A percentile compares a stretch with the other conserved stretches of the same genome.
These are phyloP conservation scores for Mycena olivaceomarginata DNA, from an alignment of 768 basidiomycete genomes.

Conservation along the genomic window DNA sequence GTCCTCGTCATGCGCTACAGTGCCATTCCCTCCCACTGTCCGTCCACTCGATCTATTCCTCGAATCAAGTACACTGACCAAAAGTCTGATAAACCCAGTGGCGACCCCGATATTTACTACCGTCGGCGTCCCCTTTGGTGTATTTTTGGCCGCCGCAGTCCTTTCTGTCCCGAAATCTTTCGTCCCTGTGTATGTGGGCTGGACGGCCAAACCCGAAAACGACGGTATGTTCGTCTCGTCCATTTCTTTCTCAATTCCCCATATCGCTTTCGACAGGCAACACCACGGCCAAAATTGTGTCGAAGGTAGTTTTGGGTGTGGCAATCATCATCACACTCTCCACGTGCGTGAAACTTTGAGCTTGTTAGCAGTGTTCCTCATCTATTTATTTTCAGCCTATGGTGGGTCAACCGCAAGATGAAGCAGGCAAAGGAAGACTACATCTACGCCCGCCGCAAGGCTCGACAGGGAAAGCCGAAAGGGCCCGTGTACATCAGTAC, in stretches of 20 bases:
- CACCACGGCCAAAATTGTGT: slow-evolving; percentile 71
- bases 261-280: not conserved
- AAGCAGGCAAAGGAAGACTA: slow-evolving; percentile 77
- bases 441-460: slow-evolving; percentile 81
- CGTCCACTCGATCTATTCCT: slow-evolving; percentile 48
- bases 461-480: slow-evolving; percentile 64
- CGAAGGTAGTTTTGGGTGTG: slow-evolving; percentile 78
- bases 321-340: slow-evolving; percentile 82
- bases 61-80: not conserved
- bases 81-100: slow-evolving; percentile 63
- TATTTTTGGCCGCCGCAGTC: slow-evolving; percentile 86
- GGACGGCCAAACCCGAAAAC: slow-evolving; percentile 74
- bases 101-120: slow-evolving; percentile 92
- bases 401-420: slow-evolving; percentile 55
- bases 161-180: slow-evolving; percentile 93
- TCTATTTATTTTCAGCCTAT: not conserved
- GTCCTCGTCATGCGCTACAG: slow-evolving; percentile 85
- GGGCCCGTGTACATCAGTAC: no score
- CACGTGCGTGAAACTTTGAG: slow-evolving; percentile 88
- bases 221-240: slow-evolving; percentile 52
- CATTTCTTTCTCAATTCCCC: slow-evolving; percentile 47
- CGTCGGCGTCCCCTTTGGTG: slow-evolving; percentile 88
- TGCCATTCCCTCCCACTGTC: slow-evolving; percentile 92
- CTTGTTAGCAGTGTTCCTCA: slow-evolving; percentile 49
- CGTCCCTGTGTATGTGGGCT: slow-evolving; percentile 93